Percentiles rank a stretch among this genome's conserved stretches.
These are phyloP conservation scores for Eimeria sp. DNA, from an alignment of 169 alveolate genomes.

Conservation along the genomic window DNA sequence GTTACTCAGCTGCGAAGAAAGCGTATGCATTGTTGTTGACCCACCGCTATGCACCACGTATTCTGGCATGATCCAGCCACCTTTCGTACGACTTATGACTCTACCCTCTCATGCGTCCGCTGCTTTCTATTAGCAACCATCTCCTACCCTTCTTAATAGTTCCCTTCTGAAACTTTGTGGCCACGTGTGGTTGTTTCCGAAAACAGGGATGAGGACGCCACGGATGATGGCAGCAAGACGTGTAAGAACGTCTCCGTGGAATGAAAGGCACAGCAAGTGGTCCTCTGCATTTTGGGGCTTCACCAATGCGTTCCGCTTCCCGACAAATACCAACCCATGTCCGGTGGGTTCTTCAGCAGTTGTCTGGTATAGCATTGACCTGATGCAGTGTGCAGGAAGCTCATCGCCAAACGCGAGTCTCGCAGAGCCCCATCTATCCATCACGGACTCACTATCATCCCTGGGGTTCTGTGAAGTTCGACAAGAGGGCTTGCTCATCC, in stretches of 20 bases:
- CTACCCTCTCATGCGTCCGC: background rate
- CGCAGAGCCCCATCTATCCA: background rate
- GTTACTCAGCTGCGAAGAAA: constrained; percentile 28
- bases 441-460: background rate
- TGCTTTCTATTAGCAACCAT: too few relatives aligned
- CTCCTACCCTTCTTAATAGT: constrained; percentile 16
- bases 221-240: constrained; percentile 39
- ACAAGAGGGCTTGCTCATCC: constrained; percentile 13
- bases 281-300: background rate
- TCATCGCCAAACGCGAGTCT: constrained; percentile 49
- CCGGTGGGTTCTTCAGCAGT: background rate
- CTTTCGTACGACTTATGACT: background rate
- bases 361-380: constrained; percentile 10
- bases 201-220: constrained; percentile 45
- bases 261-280: constrained; percentile 47
- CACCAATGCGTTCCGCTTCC: background rate
- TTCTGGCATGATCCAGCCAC: background rate
- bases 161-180: constrained; percentile 66
- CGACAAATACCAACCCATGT: constrained; percentile 23
- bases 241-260: constrained; percentile 36
- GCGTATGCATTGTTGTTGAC: background rate
- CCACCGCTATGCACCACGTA: background rate
- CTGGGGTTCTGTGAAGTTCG: background rate
- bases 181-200: constrained; percentile 40
- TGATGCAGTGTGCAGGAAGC: constrained; percentile 42